Base-by-base conservation (phyloP, 345 rosid genomes). In the Sapria himalayana region DNA sequence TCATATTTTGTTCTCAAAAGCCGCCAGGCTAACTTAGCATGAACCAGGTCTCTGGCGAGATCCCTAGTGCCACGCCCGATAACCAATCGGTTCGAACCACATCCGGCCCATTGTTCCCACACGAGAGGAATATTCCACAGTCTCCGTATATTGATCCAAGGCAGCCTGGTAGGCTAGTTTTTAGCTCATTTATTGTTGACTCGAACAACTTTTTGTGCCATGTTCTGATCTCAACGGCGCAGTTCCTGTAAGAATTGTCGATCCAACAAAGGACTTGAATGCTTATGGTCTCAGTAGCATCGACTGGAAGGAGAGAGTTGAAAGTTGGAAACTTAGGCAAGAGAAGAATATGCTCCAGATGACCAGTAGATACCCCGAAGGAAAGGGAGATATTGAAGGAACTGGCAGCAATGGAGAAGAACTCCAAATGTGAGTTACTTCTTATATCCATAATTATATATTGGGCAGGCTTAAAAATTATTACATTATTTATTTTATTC, bases 251-350 rank as follows among this genome's bases (percentile, higher is more conserved):
- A 74, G 98, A 52, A 91, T 80, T 48, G 93, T 91, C 64, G 99
- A 91, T 57, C 99, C 99, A 7, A 72, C 99, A 4, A 91, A 80
- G 56, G 99, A 84, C 76, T 68, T 84, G 71, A 80, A 91, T 65
- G 73, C 95, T 45, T 91, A 91, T 61, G 99, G 96, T 58, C 93
- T 91, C 51, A 84, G 85, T 37, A 80, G 73, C 64, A 78, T 91
- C 49, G 96, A 91, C 69, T 91, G 99, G 99, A 91, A 91, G 68
- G 99, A 84, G 61, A 78, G 96, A 55, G 86, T 91, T 49, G 96
- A 91, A 58, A 85, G 96, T 43, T 91, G 99, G 96, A 91, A 91
- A 61, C 86, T 80, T 57, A 91, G 80, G 48, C 99, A 91, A 73
- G 99, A 91, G 49, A 91, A 84, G 63, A 77, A 60, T 52, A 67